These are phyloP conservation scores for Otatea glauca DNA, from an alignment of 176 grass and related monocot species.

Conservation along the genomic window DNA sequence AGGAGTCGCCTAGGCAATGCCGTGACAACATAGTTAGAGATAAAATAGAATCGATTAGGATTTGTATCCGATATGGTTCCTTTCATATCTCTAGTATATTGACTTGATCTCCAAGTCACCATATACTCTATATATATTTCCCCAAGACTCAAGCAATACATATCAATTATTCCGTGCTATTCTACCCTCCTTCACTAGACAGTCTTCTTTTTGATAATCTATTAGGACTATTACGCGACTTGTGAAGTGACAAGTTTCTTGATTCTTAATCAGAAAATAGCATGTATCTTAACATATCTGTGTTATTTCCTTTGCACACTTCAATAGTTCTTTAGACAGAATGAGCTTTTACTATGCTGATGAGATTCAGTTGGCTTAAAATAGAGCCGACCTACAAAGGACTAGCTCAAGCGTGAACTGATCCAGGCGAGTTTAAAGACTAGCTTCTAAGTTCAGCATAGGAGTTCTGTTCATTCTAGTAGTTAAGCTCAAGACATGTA, in stretches of 20 bases:
- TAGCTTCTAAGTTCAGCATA: not conserved
- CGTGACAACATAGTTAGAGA: too few relatives aligned
- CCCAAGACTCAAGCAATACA: too few relatives aligned
- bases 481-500: slow-evolving; percentile 23
- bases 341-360: slow-evolving; percentile 8
- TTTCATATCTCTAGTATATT: too few relatives aligned
- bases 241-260: not conserved
- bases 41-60: too few relatives aligned
- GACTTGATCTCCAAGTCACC: too few relatives aligned
- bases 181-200: too few relatives aligned
- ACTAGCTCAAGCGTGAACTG: not conserved
- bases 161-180: too few relatives aligned
- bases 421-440: not conserved
- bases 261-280: not conserved
- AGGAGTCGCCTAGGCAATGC: too few relatives aligned
- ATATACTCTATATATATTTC: too few relatives aligned
- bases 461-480: slow-evolving; percentile 8
- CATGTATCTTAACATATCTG: not conserved
- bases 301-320: not conserved
- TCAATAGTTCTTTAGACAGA: not conserved
- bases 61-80: too few relatives aligned
- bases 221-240: not conserved
- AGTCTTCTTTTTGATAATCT: not conserved
- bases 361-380: not conserved
- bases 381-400: not conserved